Evolutionary conservation across 202 grass and related monocot genomes (phyloP), one percentile per base, ranked within the genome.

Genomic region (Saccharum hybrid): DNA sequence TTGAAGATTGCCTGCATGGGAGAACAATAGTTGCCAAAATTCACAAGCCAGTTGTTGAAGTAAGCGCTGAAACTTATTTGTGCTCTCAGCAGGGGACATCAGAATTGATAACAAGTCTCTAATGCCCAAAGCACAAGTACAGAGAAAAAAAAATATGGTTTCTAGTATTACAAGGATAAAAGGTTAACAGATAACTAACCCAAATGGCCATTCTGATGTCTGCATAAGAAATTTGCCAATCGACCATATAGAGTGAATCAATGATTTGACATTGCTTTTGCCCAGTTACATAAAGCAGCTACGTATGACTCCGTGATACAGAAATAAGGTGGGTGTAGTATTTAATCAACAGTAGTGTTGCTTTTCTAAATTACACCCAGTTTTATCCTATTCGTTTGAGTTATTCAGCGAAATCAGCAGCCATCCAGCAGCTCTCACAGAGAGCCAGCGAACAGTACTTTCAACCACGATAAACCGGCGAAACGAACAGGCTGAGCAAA

Each of bases 61-160:
- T n/a, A n/a, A n/a, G n/a, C n/a, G n/a, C n/a, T n/a, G n/a, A n/a
- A n/a, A n/a, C n/a, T n/a, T n/a, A n/a, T n/a, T n/a, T n/a, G n/a
- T n/a, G n/a, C n/a, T n/a, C n/a, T 74, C 28, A 34, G 45, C 41
- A 67, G 56, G 41, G 26, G 38, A 33, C n/a, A 21, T 81, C 69
- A 76, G 61, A 8, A 33, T 23, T 18, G 5, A 57, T 63, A 60
- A 33, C 0, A 59, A 54, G 3, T 28, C 79, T 31, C 52, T 3
- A 41, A 4, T 21, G 15, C 8, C 22, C 37, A 54, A 56, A 62
- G 36, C 37, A 48, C 9, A 63, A 46, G 36, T 60, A 31, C 1
- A 60, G 1, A 71, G 21, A 21, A n/a, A 11, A 16, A 33, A 31
- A 7, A 52, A 33, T 12, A 36, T 10, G 30, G 39, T 33, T 10